These are phyloP conservation scores for Psophocarpus tetragonolobus DNA, from an alignment of 306 rosid genomes.

Conservation along the genomic window DNA sequence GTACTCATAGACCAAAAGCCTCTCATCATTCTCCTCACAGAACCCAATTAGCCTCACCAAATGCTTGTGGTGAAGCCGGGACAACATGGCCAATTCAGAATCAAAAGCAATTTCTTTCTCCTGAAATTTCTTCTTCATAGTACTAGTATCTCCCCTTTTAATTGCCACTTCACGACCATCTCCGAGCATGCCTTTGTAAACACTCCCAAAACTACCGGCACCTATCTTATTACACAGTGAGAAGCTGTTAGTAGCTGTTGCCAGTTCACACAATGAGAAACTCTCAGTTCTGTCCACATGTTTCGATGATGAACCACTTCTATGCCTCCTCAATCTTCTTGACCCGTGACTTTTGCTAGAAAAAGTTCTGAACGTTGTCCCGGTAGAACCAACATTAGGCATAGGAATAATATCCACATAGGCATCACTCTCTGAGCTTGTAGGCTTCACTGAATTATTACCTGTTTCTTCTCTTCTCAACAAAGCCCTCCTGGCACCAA, in stretches of 20 bases:
- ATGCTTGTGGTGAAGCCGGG: slow-evolving; percentile 56
- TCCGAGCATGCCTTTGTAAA: slow-evolving; percentile 44
- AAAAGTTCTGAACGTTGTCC: slow-evolving; percentile 29
- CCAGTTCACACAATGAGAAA: slow-evolving; percentile 41
- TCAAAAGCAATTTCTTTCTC: slow-evolving; percentile 54
- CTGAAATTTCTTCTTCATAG: slow-evolving; percentile 44
- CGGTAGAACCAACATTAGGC: slow-evolving; percentile 24
- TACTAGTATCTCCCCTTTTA: slow-evolving; percentile 47
- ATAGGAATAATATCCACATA: slow-evolving; percentile 30
- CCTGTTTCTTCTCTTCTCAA: not conserved
- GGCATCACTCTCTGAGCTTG: slow-evolving; percentile 33
- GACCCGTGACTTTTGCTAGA: slow-evolving; percentile 42
- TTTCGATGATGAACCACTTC: slow-evolving; percentile 46
- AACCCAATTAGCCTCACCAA: slow-evolving; percentile 51
- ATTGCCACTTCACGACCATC: slow-evolving; percentile 53
- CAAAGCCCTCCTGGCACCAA: slow-evolving; percentile 27
- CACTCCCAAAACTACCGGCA: slow-evolving; percentile 52
- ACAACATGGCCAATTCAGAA: slow-evolving; percentile 46
- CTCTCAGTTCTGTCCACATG: slow-evolving; percentile 39
- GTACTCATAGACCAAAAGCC: slow-evolving; percentile 50
- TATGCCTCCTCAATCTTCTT: slow-evolving; percentile 33
- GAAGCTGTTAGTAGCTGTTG: slow-evolving; percentile 37
- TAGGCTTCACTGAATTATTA: slow-evolving; percentile 37
- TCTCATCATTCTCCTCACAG: slow-evolving; percentile 54
- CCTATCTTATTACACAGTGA: slow-evolving; percentile 40